A percentile compares a stretch with the other conserved stretches of the same genome.
These are phyloP conservation scores for Xylaria cubensis DNA, from an alignment of 495 filamentous ascomycete species.

Conservation along the genomic window DNA sequence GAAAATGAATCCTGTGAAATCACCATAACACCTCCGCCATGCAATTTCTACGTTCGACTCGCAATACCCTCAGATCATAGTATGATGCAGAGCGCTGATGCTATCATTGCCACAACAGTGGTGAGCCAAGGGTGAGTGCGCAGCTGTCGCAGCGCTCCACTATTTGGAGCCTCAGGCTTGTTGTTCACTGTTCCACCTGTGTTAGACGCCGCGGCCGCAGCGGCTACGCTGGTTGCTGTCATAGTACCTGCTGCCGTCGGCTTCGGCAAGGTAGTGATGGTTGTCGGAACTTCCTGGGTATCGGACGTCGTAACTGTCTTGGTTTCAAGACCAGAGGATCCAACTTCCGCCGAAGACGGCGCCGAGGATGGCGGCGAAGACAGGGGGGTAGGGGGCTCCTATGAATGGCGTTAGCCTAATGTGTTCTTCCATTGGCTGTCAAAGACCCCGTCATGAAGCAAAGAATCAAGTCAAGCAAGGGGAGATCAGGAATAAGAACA, in stretches of 20 bases:
- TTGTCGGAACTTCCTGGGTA: conserved; percentile 13
- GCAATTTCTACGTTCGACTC: background rate
- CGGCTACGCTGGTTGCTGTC: background rate
- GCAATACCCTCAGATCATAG: conserved; percentile 19
- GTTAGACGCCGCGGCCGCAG: background rate
- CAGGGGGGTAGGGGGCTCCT: conserved; percentile 30
- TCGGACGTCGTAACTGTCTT: conserved; percentile 12
- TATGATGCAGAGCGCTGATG: conserved; percentile 9
- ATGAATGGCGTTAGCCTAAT: conserved; percentile 13
- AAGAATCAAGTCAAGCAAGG: conserved; percentile 9
- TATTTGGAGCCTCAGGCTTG: conserved; percentile 25
- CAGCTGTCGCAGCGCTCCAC: background rate
- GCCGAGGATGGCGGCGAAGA: conserved; percentile 29
- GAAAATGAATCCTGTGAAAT: background rate
- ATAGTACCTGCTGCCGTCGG: background rate
- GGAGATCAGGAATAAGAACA: conserved; percentile 25
- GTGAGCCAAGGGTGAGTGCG: conserved; percentile 12
- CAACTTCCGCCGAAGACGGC: conserved; percentile 31
- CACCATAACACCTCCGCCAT: conserved; percentile 15
- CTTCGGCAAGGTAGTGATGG: conserved; percentile 15
- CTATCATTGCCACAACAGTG: background rate
- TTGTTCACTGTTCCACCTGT: background rate
- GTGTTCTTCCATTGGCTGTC: conserved; percentile 19
- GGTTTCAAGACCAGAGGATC: conserved; percentile 36
- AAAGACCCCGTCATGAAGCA: background rate